These are phyloP conservation scores for Dactylonectria macrodidyma DNA, from an alignment of 2,329 filamentous ascomycete genomes.

Conservation along the genomic window DNA sequence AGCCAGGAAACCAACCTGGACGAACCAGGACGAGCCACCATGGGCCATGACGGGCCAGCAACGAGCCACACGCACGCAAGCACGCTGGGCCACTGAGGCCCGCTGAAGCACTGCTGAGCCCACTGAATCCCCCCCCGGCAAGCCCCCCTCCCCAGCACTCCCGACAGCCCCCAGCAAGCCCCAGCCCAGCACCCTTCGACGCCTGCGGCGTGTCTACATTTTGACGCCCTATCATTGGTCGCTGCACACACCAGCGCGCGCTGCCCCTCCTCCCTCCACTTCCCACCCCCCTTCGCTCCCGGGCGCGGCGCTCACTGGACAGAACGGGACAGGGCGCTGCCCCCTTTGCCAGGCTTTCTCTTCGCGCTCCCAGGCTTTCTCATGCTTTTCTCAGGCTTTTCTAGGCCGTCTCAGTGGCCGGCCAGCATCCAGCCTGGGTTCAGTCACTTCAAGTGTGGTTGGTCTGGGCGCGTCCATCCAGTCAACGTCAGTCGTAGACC, in stretches of 20 bases:
- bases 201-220: constrained; percentile 45
- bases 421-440: constrained; percentile 19
- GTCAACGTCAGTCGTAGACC: constrained; percentile 25
- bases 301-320: constrained; percentile 24
- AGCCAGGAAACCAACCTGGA: constrained; percentile 28
- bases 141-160: constrained; percentile 36
- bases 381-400: constrained; percentile 18
- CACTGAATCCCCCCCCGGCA: constrained; percentile 20
- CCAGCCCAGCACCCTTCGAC: constrained; percentile 39
- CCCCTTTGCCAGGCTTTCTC: constrained; percentile 26
- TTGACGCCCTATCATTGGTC: constrained; percentile 44
- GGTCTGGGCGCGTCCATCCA: constrained; percentile 15
- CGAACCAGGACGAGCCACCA: constrained; percentile 37
- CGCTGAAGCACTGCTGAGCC: constrained; percentile 31
- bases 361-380: constrained; percentile 24
- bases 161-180: constrained; percentile 28
- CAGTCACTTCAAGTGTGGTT: constrained; percentile 15
- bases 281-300: constrained; percentile 31
- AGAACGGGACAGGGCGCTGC: constrained; percentile 11
- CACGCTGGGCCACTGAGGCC: constrained; percentile 30
- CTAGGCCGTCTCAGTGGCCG: constrained; percentile 25
- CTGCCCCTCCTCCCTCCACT: constrained; percentile 32
- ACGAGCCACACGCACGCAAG: constrained; percentile 31
- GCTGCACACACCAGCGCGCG: constrained; percentile 37
- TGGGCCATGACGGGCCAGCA: constrained; percentile 20